Base-by-base conservation (phyloP, 805 yeast genomes). In the Candida lessepsii region DNA sequence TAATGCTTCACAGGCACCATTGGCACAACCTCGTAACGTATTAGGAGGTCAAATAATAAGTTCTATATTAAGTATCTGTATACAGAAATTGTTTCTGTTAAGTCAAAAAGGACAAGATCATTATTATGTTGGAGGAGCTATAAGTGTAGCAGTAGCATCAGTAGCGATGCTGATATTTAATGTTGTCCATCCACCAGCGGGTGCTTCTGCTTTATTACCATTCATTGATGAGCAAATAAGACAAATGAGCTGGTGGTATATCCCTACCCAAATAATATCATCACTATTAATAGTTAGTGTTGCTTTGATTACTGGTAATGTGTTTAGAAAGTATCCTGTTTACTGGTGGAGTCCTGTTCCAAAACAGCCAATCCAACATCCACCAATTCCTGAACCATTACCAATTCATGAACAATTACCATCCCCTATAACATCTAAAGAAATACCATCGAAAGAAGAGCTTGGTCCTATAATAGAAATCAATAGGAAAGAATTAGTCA, bases 161-260 rank as follows among this genome's bases (percentile, higher is more conserved):
- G 78, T 75, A 9, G 56, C 61, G 2, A 80, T 80, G 83, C 58
- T 73, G 10, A 45, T 78, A 1, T 56, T 70, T 4, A 78, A 78
- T 45, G 73, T 80, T 42, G 75, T 79, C 1, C 87, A 82, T 53
- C 88, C 88, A 0, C 88, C 88, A 0, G 80, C 82, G 1, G 88
- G 88, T 2, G 86, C 87, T 1, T 71, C 82, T 8, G 86, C 87
- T 0, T 52, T 81, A 26, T 57, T 81, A 7, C 84, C 86, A 0
- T 58, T 71, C 1, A 51, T 74, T 0, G 81, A 78, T 38, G 71
- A 54, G 1, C 47, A 51, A 6, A 61, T 80, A 3, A 55, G 76
- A 9, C 47, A 37, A 3, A 64, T 81, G 72, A 74, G 86, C 35
- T 81, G 87, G 88, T 77, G 81, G 77, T 80, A 73, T 49, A 50